Percentiles rank a stretch among this genome's conserved stretches.
phyloP scores from a whole-genome alignment of 2,329 filamentous ascomycete genomes.

The Fusarium sp. region DNA sequence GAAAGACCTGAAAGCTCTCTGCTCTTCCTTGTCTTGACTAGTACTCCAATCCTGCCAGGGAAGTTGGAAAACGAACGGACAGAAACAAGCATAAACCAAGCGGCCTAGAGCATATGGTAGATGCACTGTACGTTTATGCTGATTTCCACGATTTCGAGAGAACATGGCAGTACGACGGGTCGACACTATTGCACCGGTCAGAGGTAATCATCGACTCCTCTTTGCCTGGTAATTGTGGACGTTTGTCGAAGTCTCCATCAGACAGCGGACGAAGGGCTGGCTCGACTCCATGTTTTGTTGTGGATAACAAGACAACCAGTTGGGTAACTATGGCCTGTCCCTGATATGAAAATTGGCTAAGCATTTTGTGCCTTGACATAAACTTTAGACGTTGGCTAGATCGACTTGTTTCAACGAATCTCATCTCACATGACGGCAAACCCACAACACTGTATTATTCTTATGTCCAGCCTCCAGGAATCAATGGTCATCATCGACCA shows the following conservation, averaged over 20 bases:
- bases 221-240: not conserved
- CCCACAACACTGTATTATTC: not conserved
- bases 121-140: constrained; percentile 6
- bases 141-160: constrained; percentile 4
- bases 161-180: not conserved
- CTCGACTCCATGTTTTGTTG: not conserved
- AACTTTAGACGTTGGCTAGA: not conserved
- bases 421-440: constrained; percentile 24
- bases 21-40: not conserved
- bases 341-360: not conserved
- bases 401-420: constrained; percentile 11
- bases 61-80: constrained; percentile 6
- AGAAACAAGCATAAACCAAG: constrained; percentile 42
- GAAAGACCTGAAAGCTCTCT: constrained; percentile 16
- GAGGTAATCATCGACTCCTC: not conserved
- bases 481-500: constrained; percentile 7
- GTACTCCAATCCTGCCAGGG: not conserved
- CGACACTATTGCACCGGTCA: not conserved
- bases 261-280: not conserved
- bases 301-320: not conserved
- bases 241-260: not conserved
- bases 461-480: constrained; percentile 3
- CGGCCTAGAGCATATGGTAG: constrained; percentile 13
- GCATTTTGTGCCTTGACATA: constrained; percentile 1
- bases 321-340: constrained; percentile 2